Evolutionary conservation across 257 asterid genomes (phyloP).

Genomic region (Solanum bukasovii): DNA sequence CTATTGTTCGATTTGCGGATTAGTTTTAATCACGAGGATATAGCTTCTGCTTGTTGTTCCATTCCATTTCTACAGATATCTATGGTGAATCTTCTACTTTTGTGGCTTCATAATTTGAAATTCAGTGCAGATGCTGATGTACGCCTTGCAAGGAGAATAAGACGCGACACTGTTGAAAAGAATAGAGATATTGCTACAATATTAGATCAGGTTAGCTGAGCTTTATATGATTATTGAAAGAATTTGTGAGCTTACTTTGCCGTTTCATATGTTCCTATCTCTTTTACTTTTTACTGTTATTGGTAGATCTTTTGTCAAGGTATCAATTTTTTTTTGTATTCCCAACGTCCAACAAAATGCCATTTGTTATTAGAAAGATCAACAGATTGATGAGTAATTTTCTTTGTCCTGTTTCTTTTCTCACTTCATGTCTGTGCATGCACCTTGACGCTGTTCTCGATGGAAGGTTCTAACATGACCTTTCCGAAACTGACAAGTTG

Average conservation of each 20-base stretch:
- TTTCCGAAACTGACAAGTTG: not conserved
- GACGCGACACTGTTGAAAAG: conserved; percentile 90
- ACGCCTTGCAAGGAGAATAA: conserved; percentile 92
- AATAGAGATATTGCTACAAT: conserved; percentile 78
- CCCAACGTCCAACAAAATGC: not conserved
- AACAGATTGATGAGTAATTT: not conserved
- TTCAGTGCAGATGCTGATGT: conserved; percentile 95
- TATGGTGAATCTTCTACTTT: conserved; percentile 3
- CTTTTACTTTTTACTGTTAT: not conserved
- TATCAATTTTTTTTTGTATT: not conserved
- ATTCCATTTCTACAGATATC: not conserved
- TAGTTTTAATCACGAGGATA: not conserved
- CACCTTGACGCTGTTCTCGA: not conserved
- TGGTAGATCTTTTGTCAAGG: not conserved
- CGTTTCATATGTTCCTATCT: not conserved
- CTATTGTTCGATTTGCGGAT: not conserved
- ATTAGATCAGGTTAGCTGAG: conserved; percentile 74
- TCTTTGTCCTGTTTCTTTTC: not conserved
- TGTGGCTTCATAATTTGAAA: conserved; percentile 22
- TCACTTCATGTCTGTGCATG: not conserved
- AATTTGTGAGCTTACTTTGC: not conserved
- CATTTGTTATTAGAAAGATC: not conserved
- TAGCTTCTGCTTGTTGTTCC: not conserved
- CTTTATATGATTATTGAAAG: not conserved
- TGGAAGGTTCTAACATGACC: not conserved